phyloP scores from a whole-genome alignment of 768 basidiomycete genomes.

The Crassisporium funariophilum region DNA sequence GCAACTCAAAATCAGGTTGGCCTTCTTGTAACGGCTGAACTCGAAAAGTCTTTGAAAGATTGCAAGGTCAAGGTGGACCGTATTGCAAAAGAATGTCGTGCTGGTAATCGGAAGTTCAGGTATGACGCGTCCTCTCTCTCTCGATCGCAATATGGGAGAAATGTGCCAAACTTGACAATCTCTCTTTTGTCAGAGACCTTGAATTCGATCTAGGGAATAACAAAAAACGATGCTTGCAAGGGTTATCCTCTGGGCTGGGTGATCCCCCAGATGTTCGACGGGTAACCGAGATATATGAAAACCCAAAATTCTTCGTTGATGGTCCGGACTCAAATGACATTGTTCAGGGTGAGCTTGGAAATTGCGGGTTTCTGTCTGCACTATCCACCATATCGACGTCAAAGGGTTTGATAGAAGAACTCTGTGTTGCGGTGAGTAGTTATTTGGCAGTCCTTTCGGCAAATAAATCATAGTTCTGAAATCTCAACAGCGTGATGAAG shows the following conservation, averaged over 20 bases:
- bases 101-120: slow-evolving; percentile 49
- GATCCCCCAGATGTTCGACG: slow-evolving; percentile 41
- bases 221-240: slow-evolving; percentile 38
- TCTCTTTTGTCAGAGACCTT: slow-evolving; percentile 38
- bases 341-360: slow-evolving; percentile 48
- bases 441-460: not conserved
- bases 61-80: slow-evolving; percentile 44
- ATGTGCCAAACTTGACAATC: not conserved
- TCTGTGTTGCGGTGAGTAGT: slow-evolving; percentile 44
- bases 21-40: slow-evolving; percentile 48
- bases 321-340: slow-evolving; percentile 41
- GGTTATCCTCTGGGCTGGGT: slow-evolving; percentile 24
- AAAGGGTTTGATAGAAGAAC: slow-evolving; percentile 45
- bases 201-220: slow-evolving; percentile 54
- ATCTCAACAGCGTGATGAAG: slow-evolving; percentile 38
- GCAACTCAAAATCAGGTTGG: slow-evolving; percentile 33
- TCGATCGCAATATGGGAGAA: not conserved
- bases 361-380: slow-evolving; percentile 59
- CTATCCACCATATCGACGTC: slow-evolving; percentile 46
- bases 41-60: slow-evolving; percentile 44
- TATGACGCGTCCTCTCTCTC: slow-evolving; percentile 17
- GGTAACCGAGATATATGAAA: slow-evolving; percentile 53
- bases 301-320: slow-evolving; percentile 45
- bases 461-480: not conserved
- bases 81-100: slow-evolving; percentile 45